Evolutionary conservation across 495 filamentous ascomycete genomes (phyloP).

Genomic region (Collariella sp.): DNA sequence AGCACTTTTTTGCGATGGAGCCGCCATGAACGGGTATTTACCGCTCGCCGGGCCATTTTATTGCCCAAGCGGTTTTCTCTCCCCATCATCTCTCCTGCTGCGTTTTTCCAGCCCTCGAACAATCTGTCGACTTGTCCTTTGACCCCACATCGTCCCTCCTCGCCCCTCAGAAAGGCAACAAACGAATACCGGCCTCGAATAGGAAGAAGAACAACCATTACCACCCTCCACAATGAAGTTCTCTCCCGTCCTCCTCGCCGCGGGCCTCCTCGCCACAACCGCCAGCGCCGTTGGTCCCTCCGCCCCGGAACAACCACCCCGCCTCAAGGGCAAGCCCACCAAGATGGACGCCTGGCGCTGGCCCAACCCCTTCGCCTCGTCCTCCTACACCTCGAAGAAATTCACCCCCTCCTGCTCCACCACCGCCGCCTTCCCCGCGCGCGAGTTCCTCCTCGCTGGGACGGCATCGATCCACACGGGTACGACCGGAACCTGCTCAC

Average conservation of each 20-base stretch:
- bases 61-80: not conserved
- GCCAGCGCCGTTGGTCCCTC: slow-evolving; percentile 20
- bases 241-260: slow-evolving; percentile 7
- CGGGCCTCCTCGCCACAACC: slow-evolving; percentile 13
- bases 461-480: slow-evolving; percentile 31
- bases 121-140: not conserved
- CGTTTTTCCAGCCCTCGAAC: not conserved
- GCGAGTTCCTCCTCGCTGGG: slow-evolving; percentile 30
- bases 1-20: slow-evolving; percentile 11
- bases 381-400: not conserved
- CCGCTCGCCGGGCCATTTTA: not conserved
- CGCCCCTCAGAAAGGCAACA: too few relatives aligned
- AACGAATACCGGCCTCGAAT: too few relatives aligned
- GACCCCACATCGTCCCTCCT: too few relatives aligned
- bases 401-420: slow-evolving; percentile 20
- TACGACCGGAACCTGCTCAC: slow-evolving; percentile 28
- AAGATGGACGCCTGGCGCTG: slow-evolving; percentile 24
- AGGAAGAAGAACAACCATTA: too few relatives aligned
- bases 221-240: slow-evolving; percentile 21
- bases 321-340: slow-evolving; percentile 19
- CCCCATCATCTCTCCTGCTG: not conserved
- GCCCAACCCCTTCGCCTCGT: slow-evolving; percentile 23
- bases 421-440: slow-evolving; percentile 18
- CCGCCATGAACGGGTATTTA: not conserved
- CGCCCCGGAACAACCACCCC: slow-evolving; percentile 10